Base-by-base conservation (phyloP, 345 rosid species). In the Physaria fendleri region DNA sequence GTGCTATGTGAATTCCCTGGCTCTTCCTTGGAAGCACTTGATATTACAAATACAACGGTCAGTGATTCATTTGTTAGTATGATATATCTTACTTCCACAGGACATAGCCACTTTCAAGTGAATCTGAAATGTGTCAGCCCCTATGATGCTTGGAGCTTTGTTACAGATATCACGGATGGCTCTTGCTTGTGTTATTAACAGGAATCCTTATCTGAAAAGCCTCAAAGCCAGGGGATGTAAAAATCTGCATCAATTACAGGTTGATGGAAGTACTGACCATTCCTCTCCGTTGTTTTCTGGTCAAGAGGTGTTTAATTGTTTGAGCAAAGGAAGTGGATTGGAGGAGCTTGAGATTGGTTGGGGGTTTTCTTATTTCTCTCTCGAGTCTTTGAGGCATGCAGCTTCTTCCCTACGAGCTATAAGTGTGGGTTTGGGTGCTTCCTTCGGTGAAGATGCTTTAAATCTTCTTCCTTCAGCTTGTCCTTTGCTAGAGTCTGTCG, bases 341-440 rank as follows among this genome's bases (percentile, higher is more conserved):
- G 74, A 78, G 76, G 81, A 79, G 60, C 75, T 86, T 72, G 72
- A 79, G 18, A 56, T 85, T 7, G 95, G 95, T 38, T 89, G 95
- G 97, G 91, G 97, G 2, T 76, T 85, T 63, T 65, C 84, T 59
- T 75, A 53, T 34, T 63, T 72, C 52, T 74, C 82, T 16, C 62
- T 89, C 7, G 81, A 62, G 77, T 63, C 70, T 73, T 54, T 89
- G 64, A 77, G 71, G 66, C 91, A 87, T 72, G 87, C 82, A 64
- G 49, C 78, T 53, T 44, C 39, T 18, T 71, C 69, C 23, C 66
- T 86, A 44, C 77, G 73, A 68, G 59, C 71, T 53, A 49, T 85
- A 63, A 72, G 78, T 48, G 71, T 84, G 49, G 89, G 97, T 40
- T 72, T 89, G 66, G 97, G 97, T 57, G 97, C 82, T 66, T 74